Base-by-base conservation (phyloP, 352 stramenopile species). In the Pythium pectinolyticum region DNA sequence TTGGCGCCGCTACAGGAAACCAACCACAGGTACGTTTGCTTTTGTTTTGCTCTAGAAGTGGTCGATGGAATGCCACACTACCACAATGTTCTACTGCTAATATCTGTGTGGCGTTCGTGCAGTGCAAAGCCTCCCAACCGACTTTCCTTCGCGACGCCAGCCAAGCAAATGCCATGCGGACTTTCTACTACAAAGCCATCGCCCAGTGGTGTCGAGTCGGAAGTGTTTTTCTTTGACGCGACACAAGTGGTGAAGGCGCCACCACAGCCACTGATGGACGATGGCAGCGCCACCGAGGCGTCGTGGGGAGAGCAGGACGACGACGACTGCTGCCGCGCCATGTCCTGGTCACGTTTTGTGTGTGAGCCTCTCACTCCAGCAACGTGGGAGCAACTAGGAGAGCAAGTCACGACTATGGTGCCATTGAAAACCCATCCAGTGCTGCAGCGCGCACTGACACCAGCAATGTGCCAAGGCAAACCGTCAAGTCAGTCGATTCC, bases 161-260 rank as follows among this genome's bases (percentile, higher is more conserved):
- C 25, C 39, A 46, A 27, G 39, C 22, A 46, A 17, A 27, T 20
- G 25, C 20, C 47, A 19, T 6, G n/a, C 22, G 15, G 47, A n/a
- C n/a, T n/a, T n/a, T n/a, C n/a, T 32, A 17, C 22, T 7, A 11
- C 24, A 4, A 22, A 52, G 51, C 22, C 15, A 46, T 58, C 35
- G 14, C 51, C 51, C 12, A 7, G 12, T 11, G 22, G 20, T 19
- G 22, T 28, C 6, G 60, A 68, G 0, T 37, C 62, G 0, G 73
- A 80, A 46, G 73, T 78, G 6, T 78, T 80, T 27, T 80, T 80
- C 40, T 78, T 80, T 28, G 73, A 78, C 35, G 73, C 56, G 25
- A 70, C 73, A 1, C 69, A 72, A 46, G 57, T 73, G 20, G 57
- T 80, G 22, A 56, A 61, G 30, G n/a, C 28, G 7, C 9, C 41